Conservation (phyloP, 2,329 filamentous ascomycete genomes). For the Monilinia vaccinii-corymbosi region DNA sequence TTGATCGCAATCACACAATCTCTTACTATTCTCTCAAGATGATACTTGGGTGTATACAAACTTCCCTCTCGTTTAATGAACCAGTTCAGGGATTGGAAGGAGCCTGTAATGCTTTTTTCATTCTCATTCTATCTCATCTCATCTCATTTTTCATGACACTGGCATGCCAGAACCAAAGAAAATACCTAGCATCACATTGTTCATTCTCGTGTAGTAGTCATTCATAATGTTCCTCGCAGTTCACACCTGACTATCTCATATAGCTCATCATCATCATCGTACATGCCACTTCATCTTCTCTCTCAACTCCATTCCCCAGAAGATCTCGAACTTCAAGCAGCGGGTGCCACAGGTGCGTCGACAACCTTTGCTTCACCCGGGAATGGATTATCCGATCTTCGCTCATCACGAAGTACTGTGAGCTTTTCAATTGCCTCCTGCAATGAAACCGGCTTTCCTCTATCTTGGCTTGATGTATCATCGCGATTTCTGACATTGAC, state of each 20-base stretch:
- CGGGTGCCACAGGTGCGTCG: background rate
- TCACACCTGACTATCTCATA: background rate
- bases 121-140: background rate
- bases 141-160: background rate
- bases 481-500: constrained; percentile 57
- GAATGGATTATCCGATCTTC: constrained; percentile 32
- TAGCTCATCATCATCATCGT: background rate
- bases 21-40: background rate
- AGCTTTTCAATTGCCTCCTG: constrained; percentile 49
- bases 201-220: background rate
- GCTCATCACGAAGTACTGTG: constrained; percentile 41
- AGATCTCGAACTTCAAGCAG: background rate
- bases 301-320: background rate
- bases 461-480: constrained; percentile 51
- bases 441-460: constrained; percentile 49
- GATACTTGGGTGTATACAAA: background rate
- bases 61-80: background rate
- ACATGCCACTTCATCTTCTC: background rate
- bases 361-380: constrained; percentile 20
- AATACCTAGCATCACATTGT: background rate
- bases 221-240: background rate
- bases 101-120: background rate
- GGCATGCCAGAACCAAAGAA: background rate
- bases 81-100: background rate
- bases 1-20: background rate